phyloP scores from a whole-genome alignment of 2,329 filamentous ascomycete species.

The Penicillium olsonii region DNA sequence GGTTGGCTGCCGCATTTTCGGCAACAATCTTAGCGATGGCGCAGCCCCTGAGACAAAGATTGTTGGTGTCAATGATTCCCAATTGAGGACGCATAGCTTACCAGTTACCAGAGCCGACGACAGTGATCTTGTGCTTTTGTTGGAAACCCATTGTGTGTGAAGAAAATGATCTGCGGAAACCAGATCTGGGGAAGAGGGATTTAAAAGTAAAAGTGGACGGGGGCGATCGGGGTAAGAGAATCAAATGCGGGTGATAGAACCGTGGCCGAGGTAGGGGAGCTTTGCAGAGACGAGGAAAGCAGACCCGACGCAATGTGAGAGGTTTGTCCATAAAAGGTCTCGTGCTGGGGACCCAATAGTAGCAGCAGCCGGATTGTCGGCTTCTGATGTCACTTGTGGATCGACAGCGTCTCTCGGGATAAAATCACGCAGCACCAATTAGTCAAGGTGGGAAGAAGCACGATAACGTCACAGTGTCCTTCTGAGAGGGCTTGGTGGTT shows the following conservation, averaged over 20 bases:
- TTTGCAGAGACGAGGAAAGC: conserved; percentile 24
- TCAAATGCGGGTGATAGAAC: conserved; percentile 23
- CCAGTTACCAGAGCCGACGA: conserved; percentile 97
- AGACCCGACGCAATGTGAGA: conserved; percentile 23
- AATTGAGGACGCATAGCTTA: conserved; percentile 39
- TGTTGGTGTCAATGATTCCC: conserved; percentile 66
- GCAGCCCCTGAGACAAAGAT: conserved; percentile 87
- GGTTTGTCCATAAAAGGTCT: conserved; percentile 18
- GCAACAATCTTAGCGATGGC: conserved; percentile 97
- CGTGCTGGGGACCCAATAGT: conserved; percentile 13
- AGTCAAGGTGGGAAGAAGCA: not conserved
- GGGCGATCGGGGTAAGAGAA: conserved; percentile 17
- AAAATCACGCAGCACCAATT: not conserved
- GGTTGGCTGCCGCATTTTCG: conserved; percentile 80
- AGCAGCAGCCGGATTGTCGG: conserved; percentile 12
- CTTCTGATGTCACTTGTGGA: conserved; percentile 5
- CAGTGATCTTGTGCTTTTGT: conserved; percentile 56
- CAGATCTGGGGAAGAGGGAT: conserved; percentile 13
- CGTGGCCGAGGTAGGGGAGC: conserved; percentile 32
- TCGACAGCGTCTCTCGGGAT: not conserved
- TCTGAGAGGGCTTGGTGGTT: not conserved
- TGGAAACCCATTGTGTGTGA: conserved; percentile 35
- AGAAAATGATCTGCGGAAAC: conserved; percentile 24
- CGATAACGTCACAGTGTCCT: conserved; percentile 22
- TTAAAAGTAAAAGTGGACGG: conserved; percentile 23